Evolutionary conservation across 2,329 filamentous ascomycete genomes (phyloP).

Genomic region (Metarhizium guizhouense): DNA sequence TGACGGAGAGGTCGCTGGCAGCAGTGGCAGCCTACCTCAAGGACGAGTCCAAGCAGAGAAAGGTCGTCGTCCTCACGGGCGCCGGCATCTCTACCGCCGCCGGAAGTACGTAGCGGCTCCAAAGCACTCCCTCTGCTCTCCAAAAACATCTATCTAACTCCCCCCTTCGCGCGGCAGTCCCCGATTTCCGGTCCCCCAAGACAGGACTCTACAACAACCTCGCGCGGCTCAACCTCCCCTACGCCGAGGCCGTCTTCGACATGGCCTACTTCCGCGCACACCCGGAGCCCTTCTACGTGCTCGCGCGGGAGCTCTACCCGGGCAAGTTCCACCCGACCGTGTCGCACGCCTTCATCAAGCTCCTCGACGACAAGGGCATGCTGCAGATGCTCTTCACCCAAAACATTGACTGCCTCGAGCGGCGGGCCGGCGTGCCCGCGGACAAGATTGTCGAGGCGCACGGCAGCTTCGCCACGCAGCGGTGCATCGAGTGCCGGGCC

Average conservation of each 20-base stretch:
- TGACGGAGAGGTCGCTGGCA: constrained; percentile 60
- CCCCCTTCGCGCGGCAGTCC: constrained; percentile 43
- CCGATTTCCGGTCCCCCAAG: constrained; percentile 88
- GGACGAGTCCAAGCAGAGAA: constrained; percentile 46
- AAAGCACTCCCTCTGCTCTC: no score
- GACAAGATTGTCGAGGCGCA: constrained; percentile 88
- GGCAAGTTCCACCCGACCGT: constrained; percentile 83
- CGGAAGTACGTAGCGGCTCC: constrained; percentile 36
- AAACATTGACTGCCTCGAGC: constrained; percentile 94
- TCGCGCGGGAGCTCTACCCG: constrained; percentile 87
- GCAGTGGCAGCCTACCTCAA: constrained; percentile 76
- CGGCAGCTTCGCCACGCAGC: constrained; percentile 85
- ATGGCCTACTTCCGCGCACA: constrained; percentile 80
- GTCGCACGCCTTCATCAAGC: constrained; percentile 77
- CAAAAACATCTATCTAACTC: background rate
- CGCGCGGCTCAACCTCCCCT: constrained; percentile 72
- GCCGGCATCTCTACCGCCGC: constrained; percentile 77
- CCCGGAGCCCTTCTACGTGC: constrained; percentile 82
- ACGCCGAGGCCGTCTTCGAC: constrained; percentile 90
- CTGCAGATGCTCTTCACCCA: constrained; percentile 88
- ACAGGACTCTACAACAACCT: constrained; percentile 94
- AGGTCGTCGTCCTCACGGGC: constrained; percentile 84
- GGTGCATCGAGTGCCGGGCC: constrained; percentile 79
- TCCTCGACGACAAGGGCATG: constrained; percentile 71
- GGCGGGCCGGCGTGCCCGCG: constrained; percentile 71